Percentiles rank a stretch among this genome's conserved stretches.
Evolutionary conservation across 768 basidiomycete species (phyloP).

Genomic region (Kwoniella sp.): DNA sequence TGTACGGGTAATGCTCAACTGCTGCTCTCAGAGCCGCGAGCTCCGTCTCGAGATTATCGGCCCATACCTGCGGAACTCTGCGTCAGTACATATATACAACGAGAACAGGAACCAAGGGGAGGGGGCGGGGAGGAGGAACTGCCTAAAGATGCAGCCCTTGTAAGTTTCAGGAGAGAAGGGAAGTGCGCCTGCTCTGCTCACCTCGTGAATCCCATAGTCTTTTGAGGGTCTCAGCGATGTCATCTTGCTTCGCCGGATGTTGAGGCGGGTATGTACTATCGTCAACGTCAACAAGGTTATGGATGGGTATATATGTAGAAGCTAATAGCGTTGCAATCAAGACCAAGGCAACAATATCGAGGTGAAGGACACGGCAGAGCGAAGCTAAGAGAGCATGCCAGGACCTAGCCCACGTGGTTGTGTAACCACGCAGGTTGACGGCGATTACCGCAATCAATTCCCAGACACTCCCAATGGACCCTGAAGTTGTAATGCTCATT

Average conservation of each 20-base stretch:
- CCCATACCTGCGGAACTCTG: constrained; percentile 71
- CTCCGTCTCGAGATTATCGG: constrained; percentile 85
- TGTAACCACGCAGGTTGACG: too few species aligned
- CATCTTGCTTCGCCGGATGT: constrained; percentile 11
- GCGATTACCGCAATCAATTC: neutral
- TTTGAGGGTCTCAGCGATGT: constrained; percentile 35
- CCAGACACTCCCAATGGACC: neutral
- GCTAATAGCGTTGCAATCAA: neutral
- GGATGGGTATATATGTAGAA: neutral
- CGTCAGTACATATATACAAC: neutral
- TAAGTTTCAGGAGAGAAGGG: too few species aligned
- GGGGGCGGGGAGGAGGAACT: too few species aligned
- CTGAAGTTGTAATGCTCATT: constrained; percentile 5
- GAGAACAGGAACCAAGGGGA: neutral
- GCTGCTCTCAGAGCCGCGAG: constrained; percentile 83
- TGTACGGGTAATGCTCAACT: constrained; percentile 87
- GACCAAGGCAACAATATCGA: neutral
- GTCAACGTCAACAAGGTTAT: neutral
- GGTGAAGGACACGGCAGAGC: neutral
- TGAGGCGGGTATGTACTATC: too few species aligned
- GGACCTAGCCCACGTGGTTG: too few species aligned
- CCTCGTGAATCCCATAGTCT: constrained; percentile 47
- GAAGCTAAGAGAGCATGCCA: too few species aligned
- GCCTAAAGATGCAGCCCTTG: too few species aligned
- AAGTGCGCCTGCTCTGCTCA: too few species aligned